Percentiles rank a stretch among this genome's conserved stretches.
These are phyloP conservation scores for Microsporum ferrugineum DNA, from an alignment of 2,329 filamentous ascomycete genomes.

Conservation along the genomic window DNA sequence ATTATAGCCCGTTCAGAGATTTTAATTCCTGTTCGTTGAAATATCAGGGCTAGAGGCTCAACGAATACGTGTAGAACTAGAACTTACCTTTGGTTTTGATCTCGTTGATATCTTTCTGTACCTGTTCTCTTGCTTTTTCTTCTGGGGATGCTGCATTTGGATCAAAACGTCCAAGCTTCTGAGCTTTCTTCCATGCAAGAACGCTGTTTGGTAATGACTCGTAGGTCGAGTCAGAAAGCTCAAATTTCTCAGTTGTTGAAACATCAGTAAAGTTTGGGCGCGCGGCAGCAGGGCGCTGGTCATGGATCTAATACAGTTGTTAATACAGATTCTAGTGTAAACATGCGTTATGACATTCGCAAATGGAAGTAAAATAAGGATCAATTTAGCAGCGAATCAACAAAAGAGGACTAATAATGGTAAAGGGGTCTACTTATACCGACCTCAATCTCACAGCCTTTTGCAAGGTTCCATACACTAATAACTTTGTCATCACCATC, in stretches of 20 bases:
- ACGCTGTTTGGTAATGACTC: conserved; percentile 78
- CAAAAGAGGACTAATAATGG: background rate
- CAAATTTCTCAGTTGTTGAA: conserved; percentile 75
- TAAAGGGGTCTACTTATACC: conserved; percentile 7
- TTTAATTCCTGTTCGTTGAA: conserved; percentile 29
- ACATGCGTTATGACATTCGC: background rate
- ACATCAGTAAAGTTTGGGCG: conserved; percentile 73
- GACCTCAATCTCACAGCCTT: conserved; percentile 36
- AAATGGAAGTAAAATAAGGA: background rate
- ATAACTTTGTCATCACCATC: conserved; percentile 59
- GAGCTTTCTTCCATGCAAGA: conserved; percentile 86
- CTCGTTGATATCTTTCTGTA: conserved; percentile 48
- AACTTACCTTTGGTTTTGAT: conserved; percentile 53
- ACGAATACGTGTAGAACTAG: background rate
- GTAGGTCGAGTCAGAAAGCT: conserved; percentile 77
- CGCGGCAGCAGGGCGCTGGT: conserved; percentile 63
- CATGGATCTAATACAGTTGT: conserved; percentile 50
- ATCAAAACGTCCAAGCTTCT: conserved; percentile 93
- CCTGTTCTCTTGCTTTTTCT: conserved; percentile 57
- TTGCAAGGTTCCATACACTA: conserved; percentile 40
- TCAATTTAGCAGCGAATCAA: background rate
- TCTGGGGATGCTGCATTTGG: conserved; percentile 66
- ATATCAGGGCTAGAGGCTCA: background rate
- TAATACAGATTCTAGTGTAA: background rate
- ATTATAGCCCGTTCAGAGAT: conserved; percentile 34